A percentile compares a stretch with the other conserved stretches of the same genome.
phyloP scores from a whole-genome alignment of 257 asterid species.

The Lycium ferocissimum region DNA sequence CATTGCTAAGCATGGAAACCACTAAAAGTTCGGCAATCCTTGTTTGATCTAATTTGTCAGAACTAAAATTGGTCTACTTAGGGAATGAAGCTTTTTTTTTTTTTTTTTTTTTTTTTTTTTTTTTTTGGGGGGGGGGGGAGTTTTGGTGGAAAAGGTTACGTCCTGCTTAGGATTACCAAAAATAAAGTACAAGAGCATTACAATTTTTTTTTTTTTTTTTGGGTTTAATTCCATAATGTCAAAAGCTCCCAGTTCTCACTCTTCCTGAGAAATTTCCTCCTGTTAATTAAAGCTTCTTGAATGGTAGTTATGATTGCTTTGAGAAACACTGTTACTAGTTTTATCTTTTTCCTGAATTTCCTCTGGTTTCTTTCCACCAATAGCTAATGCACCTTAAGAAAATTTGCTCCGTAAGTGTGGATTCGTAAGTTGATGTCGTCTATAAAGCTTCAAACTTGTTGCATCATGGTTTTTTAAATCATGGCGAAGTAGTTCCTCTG shows the following conservation, averaged over 20 bases:
- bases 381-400: background rate
- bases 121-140: background rate
- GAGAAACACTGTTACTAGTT: background rate
- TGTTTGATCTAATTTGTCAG: background rate
- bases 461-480: background rate
- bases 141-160: background rate
- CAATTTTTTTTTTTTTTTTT: background rate
- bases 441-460: background rate
- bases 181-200: background rate
- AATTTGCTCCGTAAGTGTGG: background rate
- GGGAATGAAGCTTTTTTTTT: background rate
- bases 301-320: background rate
- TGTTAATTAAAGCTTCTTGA: background rate
- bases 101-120: background rate
- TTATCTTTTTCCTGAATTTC: conserved; percentile 1
- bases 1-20: background rate
- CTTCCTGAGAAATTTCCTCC: background rate
- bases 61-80: background rate
- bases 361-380: background rate
- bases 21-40: background rate
- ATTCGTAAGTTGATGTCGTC: conserved; percentile 12
- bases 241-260: background rate
- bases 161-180: background rate
- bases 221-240: background rate
- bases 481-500: background rate